phyloP scores from a whole-genome alignment of 2,329 filamentous ascomycete species.

The Harringtonia lauricola region DNA sequence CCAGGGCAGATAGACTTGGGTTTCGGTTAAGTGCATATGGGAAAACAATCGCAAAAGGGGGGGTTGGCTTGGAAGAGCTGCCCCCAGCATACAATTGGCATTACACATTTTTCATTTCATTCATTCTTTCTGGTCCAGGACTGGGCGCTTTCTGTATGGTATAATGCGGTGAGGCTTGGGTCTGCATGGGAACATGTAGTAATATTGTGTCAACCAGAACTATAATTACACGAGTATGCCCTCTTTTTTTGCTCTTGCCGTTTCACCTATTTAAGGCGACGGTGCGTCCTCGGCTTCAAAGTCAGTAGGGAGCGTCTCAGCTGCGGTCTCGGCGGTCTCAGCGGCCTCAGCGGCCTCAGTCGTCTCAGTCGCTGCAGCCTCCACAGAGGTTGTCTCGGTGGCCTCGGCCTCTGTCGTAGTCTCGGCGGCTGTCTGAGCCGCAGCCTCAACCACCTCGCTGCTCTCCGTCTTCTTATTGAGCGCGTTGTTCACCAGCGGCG shows the following conservation, averaged over 20 bases:
- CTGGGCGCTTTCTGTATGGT: too few species aligned
- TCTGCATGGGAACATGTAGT: too few species aligned
- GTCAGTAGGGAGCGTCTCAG: too few species aligned
- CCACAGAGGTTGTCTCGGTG: too few species aligned
- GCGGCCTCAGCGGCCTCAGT: slow-evolving; percentile 7
- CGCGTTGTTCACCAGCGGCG: slow-evolving; percentile 65
- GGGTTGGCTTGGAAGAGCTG: neutral
- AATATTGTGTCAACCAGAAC: too few species aligned
- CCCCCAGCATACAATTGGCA: too few species aligned
- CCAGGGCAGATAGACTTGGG: neutral
- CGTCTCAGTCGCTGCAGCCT: neutral
- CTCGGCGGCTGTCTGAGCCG: slow-evolving; percentile 3
- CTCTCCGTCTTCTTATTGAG: slow-evolving; percentile 32
- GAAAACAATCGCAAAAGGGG: neutral
- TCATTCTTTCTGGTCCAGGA: too few species aligned
- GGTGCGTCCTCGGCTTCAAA: too few species aligned
- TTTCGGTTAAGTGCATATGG: neutral
- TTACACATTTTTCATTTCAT: too few species aligned
- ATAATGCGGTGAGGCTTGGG: too few species aligned
- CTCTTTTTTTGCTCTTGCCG: neutral
- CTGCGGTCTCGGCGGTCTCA: too few species aligned
- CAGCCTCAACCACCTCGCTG: slow-evolving; percentile 7
- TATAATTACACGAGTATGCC: neutral
- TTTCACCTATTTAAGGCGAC: too few species aligned
- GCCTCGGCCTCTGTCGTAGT: slow-evolving; percentile 3